These are phyloP conservation scores for Rhodofomes roseus DNA, from an alignment of 1,284 basidiomycete genomes.

Conservation along the genomic window DNA sequence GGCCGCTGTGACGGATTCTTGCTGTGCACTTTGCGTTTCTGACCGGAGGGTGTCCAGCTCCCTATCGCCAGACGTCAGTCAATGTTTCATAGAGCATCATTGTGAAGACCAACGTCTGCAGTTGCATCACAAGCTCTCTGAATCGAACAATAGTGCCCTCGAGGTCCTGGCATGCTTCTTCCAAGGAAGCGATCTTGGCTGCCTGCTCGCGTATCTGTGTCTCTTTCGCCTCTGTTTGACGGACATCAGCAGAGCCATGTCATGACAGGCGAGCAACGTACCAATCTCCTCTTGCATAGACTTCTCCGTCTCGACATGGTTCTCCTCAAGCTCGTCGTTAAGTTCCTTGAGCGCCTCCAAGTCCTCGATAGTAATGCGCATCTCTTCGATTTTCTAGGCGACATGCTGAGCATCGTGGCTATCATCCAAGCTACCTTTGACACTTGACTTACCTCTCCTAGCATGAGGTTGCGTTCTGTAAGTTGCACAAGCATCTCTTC, in stretches of 20 bases:
- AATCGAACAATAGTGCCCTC: slow-evolving; percentile 89
- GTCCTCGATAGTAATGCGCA: slow-evolving; percentile 93
- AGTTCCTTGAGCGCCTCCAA: slow-evolving; percentile 95
- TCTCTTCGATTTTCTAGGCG: slow-evolving; percentile 89
- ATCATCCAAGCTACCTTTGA: neutral
- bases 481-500: slow-evolving; percentile 96
- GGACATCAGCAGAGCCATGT: neutral
- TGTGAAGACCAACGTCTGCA: slow-evolving; percentile 62
- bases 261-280: slow-evolving; percentile 29
- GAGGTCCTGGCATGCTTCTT: slow-evolving; percentile 80
- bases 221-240: slow-evolving; percentile 65
- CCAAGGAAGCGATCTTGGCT: slow-evolving; percentile 62
- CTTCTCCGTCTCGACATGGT: slow-evolving; percentile 93
- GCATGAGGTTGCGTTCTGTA: slow-evolving; percentile 90
- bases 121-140: slow-evolving; percentile 80
- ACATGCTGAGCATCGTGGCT: neutral
- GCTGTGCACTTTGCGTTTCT: slow-evolving; percentile 81
- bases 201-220: slow-evolving; percentile 64
- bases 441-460: slow-evolving; percentile 66
- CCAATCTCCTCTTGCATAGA: slow-evolving; percentile 88
- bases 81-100: neutral
- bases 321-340: slow-evolving; percentile 96
- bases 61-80: slow-evolving; percentile 36
- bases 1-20: slow-evolving; percentile 72
- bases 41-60: slow-evolving; percentile 81